Evolutionary conservation across 345 rosid genomes (phyloP).

Genomic region (Isatis tinctoria): DNA sequence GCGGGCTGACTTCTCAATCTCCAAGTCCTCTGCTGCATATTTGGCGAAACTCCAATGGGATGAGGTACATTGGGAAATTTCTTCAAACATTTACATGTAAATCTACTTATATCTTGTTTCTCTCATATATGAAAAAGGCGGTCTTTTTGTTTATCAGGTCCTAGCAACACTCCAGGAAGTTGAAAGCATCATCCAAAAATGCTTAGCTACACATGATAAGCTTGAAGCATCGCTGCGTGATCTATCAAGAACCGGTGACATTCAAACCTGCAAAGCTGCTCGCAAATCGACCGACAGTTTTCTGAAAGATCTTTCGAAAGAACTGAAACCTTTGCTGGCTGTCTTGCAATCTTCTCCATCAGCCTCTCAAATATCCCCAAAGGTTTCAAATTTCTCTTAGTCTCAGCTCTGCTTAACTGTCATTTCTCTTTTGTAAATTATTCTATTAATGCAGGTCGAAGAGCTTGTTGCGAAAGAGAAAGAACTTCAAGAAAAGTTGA

Average conservation of each 20-base stretch:
- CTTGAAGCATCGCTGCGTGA: slow-evolving; percentile 85
- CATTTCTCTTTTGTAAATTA: neutral
- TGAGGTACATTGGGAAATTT: slow-evolving; percentile 47
- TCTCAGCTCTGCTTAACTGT: neutral
- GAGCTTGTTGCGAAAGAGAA: slow-evolving; percentile 76
- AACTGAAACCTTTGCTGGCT: slow-evolving; percentile 54
- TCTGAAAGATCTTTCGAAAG: slow-evolving; percentile 79
- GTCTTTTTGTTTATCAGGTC: slow-evolving; percentile 47
- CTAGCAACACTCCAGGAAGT: slow-evolving; percentile 65
- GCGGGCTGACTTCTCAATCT: slow-evolving; percentile 83
- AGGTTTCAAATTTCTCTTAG: slow-evolving; percentile 42
- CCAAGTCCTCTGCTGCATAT: slow-evolving; percentile 88
- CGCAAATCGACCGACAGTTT: slow-evolving; percentile 71
- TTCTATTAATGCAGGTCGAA: slow-evolving; percentile 57
- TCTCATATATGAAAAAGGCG: neutral
- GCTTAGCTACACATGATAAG: slow-evolving; percentile 68
- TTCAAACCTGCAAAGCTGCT: slow-evolving; percentile 84
- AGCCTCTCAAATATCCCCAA: slow-evolving; percentile 67
- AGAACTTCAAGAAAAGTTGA: slow-evolving; percentile 74
- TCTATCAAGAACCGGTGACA: slow-evolving; percentile 89
- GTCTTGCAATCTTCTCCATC: slow-evolving; percentile 66
- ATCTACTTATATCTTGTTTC: neutral
- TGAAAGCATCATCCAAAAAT: slow-evolving; percentile 51
- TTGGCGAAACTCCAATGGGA: slow-evolving; percentile 97
- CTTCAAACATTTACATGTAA: neutral